Conservation (phyloP, 2,329 filamentous ascomycete genomes). For the Verticillium zaregamsianum region DNA sequence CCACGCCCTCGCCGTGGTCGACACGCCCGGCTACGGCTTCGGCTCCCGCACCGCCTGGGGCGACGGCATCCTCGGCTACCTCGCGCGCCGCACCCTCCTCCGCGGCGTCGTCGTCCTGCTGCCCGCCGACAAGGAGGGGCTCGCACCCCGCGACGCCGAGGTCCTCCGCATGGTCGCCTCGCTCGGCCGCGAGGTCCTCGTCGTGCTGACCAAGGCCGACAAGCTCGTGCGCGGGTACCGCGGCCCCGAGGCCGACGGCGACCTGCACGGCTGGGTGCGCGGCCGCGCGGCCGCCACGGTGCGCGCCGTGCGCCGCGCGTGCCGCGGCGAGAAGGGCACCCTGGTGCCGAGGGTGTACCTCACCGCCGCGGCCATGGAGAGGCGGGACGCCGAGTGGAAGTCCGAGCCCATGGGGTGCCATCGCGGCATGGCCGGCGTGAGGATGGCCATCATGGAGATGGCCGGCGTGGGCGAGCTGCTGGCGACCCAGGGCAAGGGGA, state of each 20-base stretch:
- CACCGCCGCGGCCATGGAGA: conserved; percentile 32
- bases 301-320: conserved; percentile 3
- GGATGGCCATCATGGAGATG: conserved; percentile 35
- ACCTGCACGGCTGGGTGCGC: conserved; percentile 20
- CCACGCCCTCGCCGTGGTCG: conserved; percentile 45
- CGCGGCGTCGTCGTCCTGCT: conserved; percentile 50
- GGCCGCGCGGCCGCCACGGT: conserved; percentile 8
- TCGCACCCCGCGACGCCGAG: background rate
- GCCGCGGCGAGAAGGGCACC: conserved; percentile 13
- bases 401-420: conserved; percentile 17
- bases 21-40: conserved; percentile 48
- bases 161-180: conserved; percentile 1
- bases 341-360: conserved; percentile 24
- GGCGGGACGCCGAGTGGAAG: conserved; percentile 20
- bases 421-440: conserved; percentile 34
- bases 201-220: conserved; percentile 55
- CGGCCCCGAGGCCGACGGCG: conserved; percentile 9
- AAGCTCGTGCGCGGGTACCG: conserved; percentile 29
- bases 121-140: conserved; percentile 42
- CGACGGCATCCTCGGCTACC: conserved; percentile 45
- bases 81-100: conserved; percentile 40
- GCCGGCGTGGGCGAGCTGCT: conserved; percentile 25
- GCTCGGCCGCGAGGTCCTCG: conserved; percentile 35
- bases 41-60: conserved; percentile 47
- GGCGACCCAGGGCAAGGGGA: background rate